Percentiles rank a stretch among this genome's conserved stretches.
Evolutionary conservation across 768 basidiomycete genomes (phyloP).

Genomic region (Lentinus tigrinus): DNA sequence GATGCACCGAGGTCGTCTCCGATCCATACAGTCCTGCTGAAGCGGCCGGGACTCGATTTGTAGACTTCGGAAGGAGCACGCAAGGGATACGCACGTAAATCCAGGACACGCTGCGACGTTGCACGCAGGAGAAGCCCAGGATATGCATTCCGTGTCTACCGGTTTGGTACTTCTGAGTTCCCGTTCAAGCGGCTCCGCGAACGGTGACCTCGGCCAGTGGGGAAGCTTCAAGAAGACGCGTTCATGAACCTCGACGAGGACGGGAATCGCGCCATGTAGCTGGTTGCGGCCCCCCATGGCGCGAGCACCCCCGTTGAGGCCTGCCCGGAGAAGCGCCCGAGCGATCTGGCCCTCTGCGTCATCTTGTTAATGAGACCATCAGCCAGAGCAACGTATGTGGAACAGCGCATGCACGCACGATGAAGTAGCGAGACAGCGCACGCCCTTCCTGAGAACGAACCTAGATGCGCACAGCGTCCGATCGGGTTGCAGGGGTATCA

Average conservation of each 20-base stretch:
- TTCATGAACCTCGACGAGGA: not conserved
- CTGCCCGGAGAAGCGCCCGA: not conserved
- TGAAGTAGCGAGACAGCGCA: not conserved
- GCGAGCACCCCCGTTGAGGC: not conserved
- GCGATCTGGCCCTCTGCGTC: not conserved
- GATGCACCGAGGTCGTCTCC: not conserved
- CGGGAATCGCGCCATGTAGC: not conserved
- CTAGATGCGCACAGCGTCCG: constrained; percentile 16
- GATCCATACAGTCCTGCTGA: not conserved
- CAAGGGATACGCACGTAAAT: constrained; percentile 3
- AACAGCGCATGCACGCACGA: not conserved
- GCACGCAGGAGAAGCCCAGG: not conserved
- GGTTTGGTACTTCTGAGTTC: not conserved
- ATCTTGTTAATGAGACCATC: constrained; percentile 3
- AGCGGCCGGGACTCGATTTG: not conserved
- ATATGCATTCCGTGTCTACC: not conserved
- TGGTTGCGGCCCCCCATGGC: not conserved
- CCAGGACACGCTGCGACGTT: not conserved
- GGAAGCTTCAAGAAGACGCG: not conserved
- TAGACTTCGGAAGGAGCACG: not conserved
- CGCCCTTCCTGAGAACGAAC: constrained; percentile 1
- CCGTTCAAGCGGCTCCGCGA: not conserved
- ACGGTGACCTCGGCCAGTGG: not conserved
- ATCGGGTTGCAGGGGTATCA: constrained; percentile 1
- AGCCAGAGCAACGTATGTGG: constrained; percentile 5